Conservation (phyloP, 192 early-diverging fungal species). For the Paraglomus brasilianum region DNA sequence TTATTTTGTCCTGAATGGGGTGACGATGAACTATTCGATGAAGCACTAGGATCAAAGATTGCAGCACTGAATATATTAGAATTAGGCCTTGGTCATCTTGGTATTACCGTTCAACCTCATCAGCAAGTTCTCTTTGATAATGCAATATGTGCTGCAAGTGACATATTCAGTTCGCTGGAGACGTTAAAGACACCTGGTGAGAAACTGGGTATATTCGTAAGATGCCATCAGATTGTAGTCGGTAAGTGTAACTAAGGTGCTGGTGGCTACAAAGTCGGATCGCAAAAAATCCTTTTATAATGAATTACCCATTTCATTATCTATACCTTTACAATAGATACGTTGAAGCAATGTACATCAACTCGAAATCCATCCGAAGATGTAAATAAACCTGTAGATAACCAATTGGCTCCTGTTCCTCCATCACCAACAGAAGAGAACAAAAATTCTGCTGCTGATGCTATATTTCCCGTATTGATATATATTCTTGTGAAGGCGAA, state of each 20-base stretch:
- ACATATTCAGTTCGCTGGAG: conserved; percentile 37
- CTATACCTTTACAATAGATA: no score
- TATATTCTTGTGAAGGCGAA: conserved; percentile 61
- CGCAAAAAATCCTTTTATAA: no score
- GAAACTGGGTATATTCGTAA: conserved; percentile 36
- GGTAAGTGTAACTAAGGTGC: conserved; percentile 26
- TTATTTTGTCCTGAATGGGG: conserved; percentile 36
- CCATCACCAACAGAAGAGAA: no score
- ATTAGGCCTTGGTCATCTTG: conserved; percentile 52
- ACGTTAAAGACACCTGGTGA: conserved; percentile 33
- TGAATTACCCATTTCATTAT: no score
- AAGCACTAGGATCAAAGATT: conserved; percentile 57
- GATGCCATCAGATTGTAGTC: conserved; percentile 40
- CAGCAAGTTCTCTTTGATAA: conserved; percentile 34
- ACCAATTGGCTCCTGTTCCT: no score
- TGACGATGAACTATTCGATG: conserved; percentile 56
- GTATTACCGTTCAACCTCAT: conserved; percentile 35
- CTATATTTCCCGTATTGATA: conserved; percentile 65
- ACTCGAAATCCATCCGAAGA: no score
- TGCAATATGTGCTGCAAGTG: conserved; percentile 33
- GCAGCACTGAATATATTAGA: conserved; percentile 61
- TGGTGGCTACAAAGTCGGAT: neutral
- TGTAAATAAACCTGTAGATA: no score
- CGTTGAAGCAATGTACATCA: no score
- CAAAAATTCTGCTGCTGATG: conserved; percentile 46